These are phyloP conservation scores for Didymella exigua DNA, from an alignment of 2,329 filamentous ascomycete species.

Conservation along the genomic window DNA sequence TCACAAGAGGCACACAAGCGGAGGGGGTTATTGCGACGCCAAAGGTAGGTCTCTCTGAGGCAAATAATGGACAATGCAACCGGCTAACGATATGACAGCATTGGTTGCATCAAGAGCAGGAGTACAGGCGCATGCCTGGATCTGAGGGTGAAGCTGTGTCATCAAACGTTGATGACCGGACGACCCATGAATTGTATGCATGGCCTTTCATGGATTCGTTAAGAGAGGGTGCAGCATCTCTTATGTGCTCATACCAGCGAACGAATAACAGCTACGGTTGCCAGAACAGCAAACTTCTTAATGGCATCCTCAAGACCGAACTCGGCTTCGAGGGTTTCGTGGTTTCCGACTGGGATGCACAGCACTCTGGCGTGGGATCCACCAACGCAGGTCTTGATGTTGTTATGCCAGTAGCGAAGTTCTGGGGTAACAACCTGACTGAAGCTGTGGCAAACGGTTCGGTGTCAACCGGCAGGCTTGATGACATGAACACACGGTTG, in stretches of 20 bases:
- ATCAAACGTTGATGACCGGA: conserved; percentile 68
- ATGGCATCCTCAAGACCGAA: conserved; percentile 58
- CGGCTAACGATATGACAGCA: conserved; percentile 46
- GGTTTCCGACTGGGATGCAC: conserved; percentile 53
- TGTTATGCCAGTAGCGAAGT: conserved; percentile 46
- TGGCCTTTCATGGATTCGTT: conserved; percentile 69
- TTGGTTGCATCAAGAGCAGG: conserved; percentile 60
- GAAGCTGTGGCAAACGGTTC: conserved; percentile 39
- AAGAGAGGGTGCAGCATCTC: conserved; percentile 60
- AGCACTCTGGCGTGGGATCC: conserved; percentile 53
- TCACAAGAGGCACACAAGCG: conserved; percentile 60
- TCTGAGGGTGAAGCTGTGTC: conserved; percentile 61
- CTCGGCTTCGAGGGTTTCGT: conserved; percentile 56
- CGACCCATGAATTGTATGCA: conserved; percentile 69
- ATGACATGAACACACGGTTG: conserved; percentile 41
- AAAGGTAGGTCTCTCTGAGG: conserved; percentile 16
- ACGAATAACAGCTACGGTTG: conserved; percentile 42
- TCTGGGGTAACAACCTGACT: conserved; percentile 40
- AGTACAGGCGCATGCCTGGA: conserved; percentile 49
- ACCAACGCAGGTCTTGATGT: conserved; percentile 57
- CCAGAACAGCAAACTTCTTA: conserved; percentile 50
- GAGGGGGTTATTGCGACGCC: conserved; percentile 50
- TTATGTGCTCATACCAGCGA: conserved; percentile 63
- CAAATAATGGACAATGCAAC: too few species aligned
- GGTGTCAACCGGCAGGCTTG: conserved; percentile 28